A percentile compares a stretch with the other conserved stretches of the same genome.
Conservation (phyloP, 257 asterid genomes). For the Apocynum venetum region DNA sequence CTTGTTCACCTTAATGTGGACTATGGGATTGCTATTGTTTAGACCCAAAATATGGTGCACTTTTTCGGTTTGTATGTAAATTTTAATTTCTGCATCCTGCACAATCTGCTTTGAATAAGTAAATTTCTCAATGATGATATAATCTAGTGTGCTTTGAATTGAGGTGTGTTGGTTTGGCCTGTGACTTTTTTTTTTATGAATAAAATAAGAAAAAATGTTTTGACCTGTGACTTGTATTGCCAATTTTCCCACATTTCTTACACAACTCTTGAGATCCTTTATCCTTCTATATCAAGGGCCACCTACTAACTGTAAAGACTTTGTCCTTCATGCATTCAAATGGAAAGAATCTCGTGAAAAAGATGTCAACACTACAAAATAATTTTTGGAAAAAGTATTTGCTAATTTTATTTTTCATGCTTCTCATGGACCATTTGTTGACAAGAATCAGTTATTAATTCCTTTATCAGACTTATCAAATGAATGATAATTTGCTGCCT, state of each 20-base stretch:
- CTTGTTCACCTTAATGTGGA: not conserved
- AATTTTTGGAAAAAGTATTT: not conserved
- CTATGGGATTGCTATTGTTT: not conserved
- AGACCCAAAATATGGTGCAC: not conserved
- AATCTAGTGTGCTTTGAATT: not conserved
- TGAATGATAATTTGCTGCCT: not conserved
- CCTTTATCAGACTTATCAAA: not conserved
- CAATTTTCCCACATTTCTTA: not conserved
- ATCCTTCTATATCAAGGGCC: not conserved
- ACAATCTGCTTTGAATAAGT: not conserved
- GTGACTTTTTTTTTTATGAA: not conserved
- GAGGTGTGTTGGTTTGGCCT: not conserved
- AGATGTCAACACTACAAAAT: too few relatives aligned
- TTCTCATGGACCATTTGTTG: not conserved
- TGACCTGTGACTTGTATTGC: too few relatives aligned
- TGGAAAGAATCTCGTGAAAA: not conserved
- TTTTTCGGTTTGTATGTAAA: too few relatives aligned
- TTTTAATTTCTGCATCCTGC: too few relatives aligned
- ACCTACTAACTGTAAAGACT: not conserved
- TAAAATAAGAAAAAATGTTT: too few relatives aligned
- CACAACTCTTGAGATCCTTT: not conserved
- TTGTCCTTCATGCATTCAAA: not conserved
- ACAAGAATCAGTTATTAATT: not conserved
- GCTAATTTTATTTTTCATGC: not conserved
- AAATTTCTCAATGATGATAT: not conserved